Evolutionary conservation across 2,329 filamentous ascomycete species (phyloP).

Genomic region (Trichophyton rubrum): DNA sequence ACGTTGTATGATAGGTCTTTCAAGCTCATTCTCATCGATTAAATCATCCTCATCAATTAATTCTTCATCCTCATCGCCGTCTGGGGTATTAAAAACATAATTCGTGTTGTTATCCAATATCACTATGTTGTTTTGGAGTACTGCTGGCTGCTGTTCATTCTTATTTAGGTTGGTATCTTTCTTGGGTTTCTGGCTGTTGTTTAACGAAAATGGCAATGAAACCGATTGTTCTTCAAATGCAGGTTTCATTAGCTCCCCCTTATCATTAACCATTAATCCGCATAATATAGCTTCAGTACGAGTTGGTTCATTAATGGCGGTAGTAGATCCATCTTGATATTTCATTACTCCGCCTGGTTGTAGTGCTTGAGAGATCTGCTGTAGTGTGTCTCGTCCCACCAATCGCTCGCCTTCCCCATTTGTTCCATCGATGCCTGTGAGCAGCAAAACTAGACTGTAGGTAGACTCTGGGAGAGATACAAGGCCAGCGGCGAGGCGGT

Average conservation of each 20-base stretch:
- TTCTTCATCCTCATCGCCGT: conserved; percentile 50
- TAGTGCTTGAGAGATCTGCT: not conserved
- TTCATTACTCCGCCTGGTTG: conserved; percentile 36
- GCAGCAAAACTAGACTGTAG: conserved; percentile 75
- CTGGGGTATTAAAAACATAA: conserved; percentile 15
- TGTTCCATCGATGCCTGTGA: conserved; percentile 47
- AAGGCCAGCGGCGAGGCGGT: conserved; percentile 72
- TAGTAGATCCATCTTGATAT: conserved; percentile 9
- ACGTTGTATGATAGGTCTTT: conserved; percentile 68
- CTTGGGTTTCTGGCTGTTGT: not conserved
- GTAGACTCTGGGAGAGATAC: conserved; percentile 62
- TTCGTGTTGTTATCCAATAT: not conserved
- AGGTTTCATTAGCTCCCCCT: conserved; percentile 61
- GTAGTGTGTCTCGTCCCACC: conserved; percentile 54
- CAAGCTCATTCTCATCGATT: conserved; percentile 72
- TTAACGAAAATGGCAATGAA: not conserved
- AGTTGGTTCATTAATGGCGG: conserved; percentile 32
- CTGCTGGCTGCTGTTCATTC: not conserved
- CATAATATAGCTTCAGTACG: conserved; percentile 72
- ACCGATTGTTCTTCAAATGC: conserved; percentile 40
- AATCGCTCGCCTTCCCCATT: conserved; percentile 36
- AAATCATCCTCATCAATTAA: conserved; percentile 84
- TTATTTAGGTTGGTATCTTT: not conserved
- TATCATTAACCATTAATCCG: conserved; percentile 52
- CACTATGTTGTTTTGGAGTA: not conserved